Conservation (phyloP, 2,329 filamentous ascomycete genomes). For the Fusarium sp. region DNA sequence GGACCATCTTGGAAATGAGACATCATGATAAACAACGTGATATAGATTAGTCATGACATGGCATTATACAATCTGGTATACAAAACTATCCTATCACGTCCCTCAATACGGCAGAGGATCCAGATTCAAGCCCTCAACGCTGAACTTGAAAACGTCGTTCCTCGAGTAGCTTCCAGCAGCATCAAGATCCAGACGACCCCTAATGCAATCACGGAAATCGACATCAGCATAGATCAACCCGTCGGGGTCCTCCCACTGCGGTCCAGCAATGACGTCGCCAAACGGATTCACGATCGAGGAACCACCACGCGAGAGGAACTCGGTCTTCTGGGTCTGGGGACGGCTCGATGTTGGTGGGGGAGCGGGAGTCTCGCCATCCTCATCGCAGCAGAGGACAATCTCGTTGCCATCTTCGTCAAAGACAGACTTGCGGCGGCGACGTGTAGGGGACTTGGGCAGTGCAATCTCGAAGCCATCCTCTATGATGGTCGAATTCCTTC, state of each 20-base stretch:
- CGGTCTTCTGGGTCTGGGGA: constrained; percentile 30
- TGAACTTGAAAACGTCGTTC: constrained; percentile 72
- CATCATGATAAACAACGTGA: neutral
- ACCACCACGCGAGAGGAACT: constrained; percentile 79
- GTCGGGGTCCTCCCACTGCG: constrained; percentile 83
- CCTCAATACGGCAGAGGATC: constrained; percentile 66
- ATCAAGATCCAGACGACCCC: constrained; percentile 85
- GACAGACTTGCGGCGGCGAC: constrained; percentile 54
- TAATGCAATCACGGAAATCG: constrained; percentile 88
- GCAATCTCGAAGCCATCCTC: constrained; percentile 63
- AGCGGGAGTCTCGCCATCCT: constrained; percentile 30
- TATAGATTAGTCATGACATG: neutral
- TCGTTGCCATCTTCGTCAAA: constrained; percentile 68
- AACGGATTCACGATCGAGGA: constrained; percentile 84
- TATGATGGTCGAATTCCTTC: constrained; percentile 55
- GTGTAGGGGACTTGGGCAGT: constrained; percentile 49
- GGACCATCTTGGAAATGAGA: neutral
- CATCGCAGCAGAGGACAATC: constrained; percentile 59
- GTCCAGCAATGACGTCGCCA: constrained; percentile 83
- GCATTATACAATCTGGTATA: constrained; percentile 29
- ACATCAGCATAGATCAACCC: constrained; percentile 78
- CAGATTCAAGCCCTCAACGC: constrained; percentile 68
- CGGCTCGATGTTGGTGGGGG: constrained; percentile 12
- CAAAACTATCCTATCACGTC: neutral
- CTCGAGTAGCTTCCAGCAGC: constrained; percentile 88